Base-by-base conservation (phyloP, 1,284 basidiomycete genomes). In the Tylopilus sp. region DNA sequence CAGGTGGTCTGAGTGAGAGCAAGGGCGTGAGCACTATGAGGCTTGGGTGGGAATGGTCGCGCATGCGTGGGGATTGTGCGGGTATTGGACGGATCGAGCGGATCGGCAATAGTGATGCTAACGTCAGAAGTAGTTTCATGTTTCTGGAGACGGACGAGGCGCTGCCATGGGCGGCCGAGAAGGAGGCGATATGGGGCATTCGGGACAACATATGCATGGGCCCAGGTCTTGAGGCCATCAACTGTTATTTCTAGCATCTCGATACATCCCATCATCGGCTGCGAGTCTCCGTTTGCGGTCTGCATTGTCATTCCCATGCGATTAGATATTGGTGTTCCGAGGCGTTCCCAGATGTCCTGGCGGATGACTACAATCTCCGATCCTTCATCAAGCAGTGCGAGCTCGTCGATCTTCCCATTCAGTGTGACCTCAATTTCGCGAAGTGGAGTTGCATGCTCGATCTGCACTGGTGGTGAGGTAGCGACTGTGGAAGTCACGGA, bases 151-250 rank as follows among this genome's bases (percentile, higher is more conserved):
- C 29, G 18, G 9, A 67, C 64, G 2, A 69, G 61, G 8, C 33
- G 44, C 41, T 74, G 71, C 69, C 70, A 76, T 0, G 70, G 74
- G 3, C 52, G 53, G 19, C 71, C 68, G 6, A 73, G 59, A 1
- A 75, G 57, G 0, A 76, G 62, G 0, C 44, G 24, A 22, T 70
- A 74, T 0, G 72, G 70, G 0, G 68, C 64, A 19, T 71, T 61
- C 0, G 68, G 61, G 3, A 74, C 56, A 2, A 76, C 61, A 29
- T 66, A 72, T 0, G 69, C 71, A 57, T 76, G 72, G 1, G 60
- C 72, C 68, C 67, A 71, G 0, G 73, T 67, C 8, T 62, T 64
- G n/a, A 71, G 60, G 0, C 67, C 68, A 1, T 56, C 52, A 12
- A 75, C 65, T 9, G 54, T 32, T n/a, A 67, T 63, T 41, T 72